These are phyloP conservation scores for Haplographium delicatum DNA, from an alignment of 495 filamentous ascomycete genomes.

Conservation along the genomic window DNA sequence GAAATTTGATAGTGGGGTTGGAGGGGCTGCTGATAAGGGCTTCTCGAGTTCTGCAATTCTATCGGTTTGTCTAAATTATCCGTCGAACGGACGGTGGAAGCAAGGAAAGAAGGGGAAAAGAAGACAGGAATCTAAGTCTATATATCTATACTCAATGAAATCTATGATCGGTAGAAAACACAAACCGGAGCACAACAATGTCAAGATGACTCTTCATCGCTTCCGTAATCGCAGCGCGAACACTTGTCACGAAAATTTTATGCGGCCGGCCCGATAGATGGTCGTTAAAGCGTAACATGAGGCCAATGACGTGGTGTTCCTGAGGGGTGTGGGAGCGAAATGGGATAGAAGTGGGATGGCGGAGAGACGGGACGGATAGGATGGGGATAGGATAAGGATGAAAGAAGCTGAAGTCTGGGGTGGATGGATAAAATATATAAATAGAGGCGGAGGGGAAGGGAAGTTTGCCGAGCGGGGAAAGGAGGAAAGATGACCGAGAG, in stretches of 20 bases:
- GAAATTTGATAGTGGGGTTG: neutral
- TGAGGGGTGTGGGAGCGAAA: neutral
- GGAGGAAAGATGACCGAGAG: no score
- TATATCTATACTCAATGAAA: no score
- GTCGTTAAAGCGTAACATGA: no score
- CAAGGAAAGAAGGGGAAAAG: neutral
- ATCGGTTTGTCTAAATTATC: no score
- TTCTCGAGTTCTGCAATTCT: neutral
- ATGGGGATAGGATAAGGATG: neutral
- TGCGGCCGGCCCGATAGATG: no score
- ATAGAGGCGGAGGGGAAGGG: no score
- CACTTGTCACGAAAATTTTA: neutral
- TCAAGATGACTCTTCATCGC: neutral
- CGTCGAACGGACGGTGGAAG: neutral
- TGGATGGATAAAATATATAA: no score
- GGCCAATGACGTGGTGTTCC: constrained; percentile 1
- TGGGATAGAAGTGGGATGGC: neutral
- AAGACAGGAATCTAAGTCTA: neutral
- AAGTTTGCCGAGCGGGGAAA: no score
- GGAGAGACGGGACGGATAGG: neutral
- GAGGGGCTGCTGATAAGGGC: neutral
- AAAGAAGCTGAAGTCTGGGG: neutral
- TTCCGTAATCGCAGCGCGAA: neutral
- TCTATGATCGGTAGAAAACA: no score
- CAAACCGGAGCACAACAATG: neutral